Percentiles rank a stretch among this genome's conserved stretches.
phyloP scores from a whole-genome alignment of 495 filamentous ascomycete genomes.

The Aspergillus cristatus region DNA sequence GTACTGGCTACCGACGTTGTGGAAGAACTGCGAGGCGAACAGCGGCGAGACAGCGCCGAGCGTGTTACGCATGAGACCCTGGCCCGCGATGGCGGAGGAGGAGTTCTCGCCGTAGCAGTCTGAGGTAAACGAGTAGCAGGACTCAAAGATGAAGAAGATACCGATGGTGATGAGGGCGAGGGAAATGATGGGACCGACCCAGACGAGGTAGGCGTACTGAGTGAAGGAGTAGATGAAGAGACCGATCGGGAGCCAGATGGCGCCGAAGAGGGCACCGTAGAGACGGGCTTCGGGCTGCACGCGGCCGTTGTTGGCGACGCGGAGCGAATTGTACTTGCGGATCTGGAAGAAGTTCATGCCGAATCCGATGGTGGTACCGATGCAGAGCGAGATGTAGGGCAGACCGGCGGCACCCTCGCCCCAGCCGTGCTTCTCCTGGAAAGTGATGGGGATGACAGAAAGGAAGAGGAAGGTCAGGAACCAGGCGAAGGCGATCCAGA shows the following conservation, averaged over 20 bases:
- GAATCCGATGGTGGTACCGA: conserved; percentile 60
- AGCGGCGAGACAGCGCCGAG: conserved; percentile 42
- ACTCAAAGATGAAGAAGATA: conserved; percentile 43
- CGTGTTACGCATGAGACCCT: conserved; percentile 41
- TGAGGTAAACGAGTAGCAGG: conserved; percentile 32
- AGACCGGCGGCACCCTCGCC: conserved; percentile 55
- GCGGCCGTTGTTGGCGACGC: conserved; percentile 52
- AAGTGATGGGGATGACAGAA: conserved; percentile 63
- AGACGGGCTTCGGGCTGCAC: conserved; percentile 43
- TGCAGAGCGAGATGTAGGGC: conserved; percentile 61
- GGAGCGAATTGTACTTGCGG: conserved; percentile 47
- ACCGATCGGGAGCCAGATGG: conserved; percentile 63
- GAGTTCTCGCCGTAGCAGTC: conserved; percentile 38
- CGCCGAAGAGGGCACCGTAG: conserved; percentile 51
- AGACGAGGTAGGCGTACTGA: conserved; percentile 50
- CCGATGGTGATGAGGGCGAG: conserved; percentile 30
- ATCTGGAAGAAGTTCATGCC: conserved; percentile 45
- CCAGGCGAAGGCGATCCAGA: conserved; percentile 69
- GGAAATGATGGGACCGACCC: conserved; percentile 58
- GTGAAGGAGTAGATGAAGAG: conserved; percentile 77
- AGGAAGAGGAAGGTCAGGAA: conserved; percentile 72
- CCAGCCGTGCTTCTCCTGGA: conserved; percentile 59
- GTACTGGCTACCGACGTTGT: conserved; percentile 33
- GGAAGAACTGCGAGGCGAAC: conserved; percentile 40
- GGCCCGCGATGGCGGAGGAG: conserved; percentile 38